Conservation (phyloP, 257 asterid genomes). For the Echium plantagineum region DNA sequence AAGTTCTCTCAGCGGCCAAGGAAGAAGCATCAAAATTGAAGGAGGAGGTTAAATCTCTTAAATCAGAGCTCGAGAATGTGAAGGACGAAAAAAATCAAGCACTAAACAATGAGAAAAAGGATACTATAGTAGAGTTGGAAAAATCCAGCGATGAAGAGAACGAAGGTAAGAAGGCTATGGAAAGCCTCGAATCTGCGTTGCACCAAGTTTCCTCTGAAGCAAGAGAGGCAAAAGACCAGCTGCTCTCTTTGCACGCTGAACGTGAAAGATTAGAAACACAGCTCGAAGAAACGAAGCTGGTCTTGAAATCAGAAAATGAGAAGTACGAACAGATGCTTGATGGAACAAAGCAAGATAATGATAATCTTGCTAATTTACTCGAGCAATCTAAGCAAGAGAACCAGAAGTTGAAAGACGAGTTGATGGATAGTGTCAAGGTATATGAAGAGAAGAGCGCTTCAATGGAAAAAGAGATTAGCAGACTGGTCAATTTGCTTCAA, state of each 20-base stretch:
- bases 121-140: conserved; percentile 53
- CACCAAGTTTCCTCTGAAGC: conserved; percentile 91
- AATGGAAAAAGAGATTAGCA: conserved; percentile 47
- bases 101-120: conserved; percentile 54
- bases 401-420: conserved; percentile 37
- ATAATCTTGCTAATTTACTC: conserved; percentile 32
- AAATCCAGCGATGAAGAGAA: conserved; percentile 77
- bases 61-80: conserved; percentile 46
- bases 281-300: conserved; percentile 65
- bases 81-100: conserved; percentile 64
- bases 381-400: conserved; percentile 46
- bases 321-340: conserved; percentile 72
- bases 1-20: conserved; percentile 40
- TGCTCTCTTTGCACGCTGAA: conserved; percentile 52
- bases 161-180: conserved; percentile 88
- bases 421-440: conserved; percentile 42
- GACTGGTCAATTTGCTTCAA: conserved; percentile 46
- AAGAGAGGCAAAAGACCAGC: conserved; percentile 75
- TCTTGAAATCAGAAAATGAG: conserved; percentile 65
- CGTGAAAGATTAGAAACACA: conserved; percentile 53
- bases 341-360: conserved; percentile 64
- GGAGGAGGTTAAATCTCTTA: conserved; percentile 51
- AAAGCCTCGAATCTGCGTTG: conserved; percentile 82
- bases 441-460: conserved; percentile 45
- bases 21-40: conserved; percentile 53